A percentile compares a stretch with the other conserved stretches of the same genome.
Conservation (phyloP, 257 asterid species). For the Plantago major region DNA sequence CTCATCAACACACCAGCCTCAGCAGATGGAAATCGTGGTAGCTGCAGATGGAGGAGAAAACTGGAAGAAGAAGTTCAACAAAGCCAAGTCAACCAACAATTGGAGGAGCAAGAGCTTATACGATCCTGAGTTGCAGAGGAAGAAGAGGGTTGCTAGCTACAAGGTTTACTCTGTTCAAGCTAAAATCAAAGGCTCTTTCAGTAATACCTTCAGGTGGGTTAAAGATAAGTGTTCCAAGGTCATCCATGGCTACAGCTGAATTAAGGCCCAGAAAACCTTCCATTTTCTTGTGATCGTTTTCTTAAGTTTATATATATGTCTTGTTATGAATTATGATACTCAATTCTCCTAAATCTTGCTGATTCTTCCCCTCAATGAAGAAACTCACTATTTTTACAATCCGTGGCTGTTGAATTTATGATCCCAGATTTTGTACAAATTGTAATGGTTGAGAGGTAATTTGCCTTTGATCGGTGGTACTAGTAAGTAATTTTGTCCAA, state of each 20-base stretch:
- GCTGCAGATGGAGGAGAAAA: slow-evolving; percentile 20
- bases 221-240: slow-evolving; percentile 36
- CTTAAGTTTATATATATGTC: too few species aligned
- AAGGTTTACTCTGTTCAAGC: slow-evolving; percentile 42
- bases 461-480: too few species aligned
- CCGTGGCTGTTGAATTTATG: too few species aligned
- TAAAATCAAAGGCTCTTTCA: slow-evolving; percentile 44
- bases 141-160: slow-evolving; percentile 47
- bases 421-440: too few species aligned
- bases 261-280: too few species aligned
- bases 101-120: slow-evolving; percentile 32
- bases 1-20: slow-evolving; percentile 25
- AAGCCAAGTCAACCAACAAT: slow-evolving; percentile 30
- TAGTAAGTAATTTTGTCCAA: too few species aligned
- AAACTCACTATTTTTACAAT: too few species aligned
- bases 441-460: too few species aligned
- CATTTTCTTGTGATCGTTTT: too few species aligned
- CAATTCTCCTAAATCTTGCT: too few species aligned
- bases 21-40: slow-evolving; percentile 35
- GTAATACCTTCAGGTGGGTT: slow-evolving; percentile 46
- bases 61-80: slow-evolving; percentile 34
- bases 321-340: too few species aligned
- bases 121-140: slow-evolving; percentile 48
- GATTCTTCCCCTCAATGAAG: too few species aligned
- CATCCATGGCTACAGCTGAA: slow-evolving; percentile 35